phyloP scores from a whole-genome alignment of 2,329 filamentous ascomycete genomes.

The Ophiostoma ips region DNA sequence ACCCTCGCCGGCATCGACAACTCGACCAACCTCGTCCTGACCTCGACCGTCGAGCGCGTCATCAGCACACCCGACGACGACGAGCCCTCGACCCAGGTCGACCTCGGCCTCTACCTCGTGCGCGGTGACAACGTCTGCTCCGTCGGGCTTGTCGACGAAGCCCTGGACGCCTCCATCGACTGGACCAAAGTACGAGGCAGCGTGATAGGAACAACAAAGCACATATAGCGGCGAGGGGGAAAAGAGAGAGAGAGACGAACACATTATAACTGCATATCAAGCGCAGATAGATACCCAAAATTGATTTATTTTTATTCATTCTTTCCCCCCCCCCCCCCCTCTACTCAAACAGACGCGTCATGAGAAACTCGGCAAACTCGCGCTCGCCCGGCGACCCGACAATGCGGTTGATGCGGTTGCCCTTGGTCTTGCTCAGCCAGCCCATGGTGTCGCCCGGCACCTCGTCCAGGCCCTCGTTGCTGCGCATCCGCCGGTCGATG shows the following conservation, averaged over 20 bases:
- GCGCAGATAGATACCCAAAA: conserved; percentile 1
- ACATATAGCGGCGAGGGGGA: conserved; percentile 28
- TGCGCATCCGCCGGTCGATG: conserved; percentile 54
- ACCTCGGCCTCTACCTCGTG: conserved; percentile 80
- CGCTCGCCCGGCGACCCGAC: conserved; percentile 54
- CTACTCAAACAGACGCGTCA: conserved; percentile 50
- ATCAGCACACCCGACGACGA: conserved; percentile 75
- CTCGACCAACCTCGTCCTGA: conserved; percentile 79
- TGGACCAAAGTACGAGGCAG: conserved; percentile 83
- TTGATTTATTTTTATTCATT: not conserved
- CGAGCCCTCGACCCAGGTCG: conserved; percentile 65
- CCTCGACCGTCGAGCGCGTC: conserved; percentile 73
- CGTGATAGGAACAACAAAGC: conserved; percentile 74
- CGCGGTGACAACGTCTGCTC: conserved; percentile 89
- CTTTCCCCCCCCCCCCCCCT: not conserved
- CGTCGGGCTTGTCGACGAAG: conserved; percentile 79
- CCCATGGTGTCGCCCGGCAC: conserved; percentile 56
- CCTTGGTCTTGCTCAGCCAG: conserved; percentile 61
- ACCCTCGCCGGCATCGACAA: conserved; percentile 78
- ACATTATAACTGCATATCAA: conserved; percentile 2
- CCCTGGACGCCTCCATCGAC: conserved; percentile 78
- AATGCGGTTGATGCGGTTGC: conserved; percentile 70
- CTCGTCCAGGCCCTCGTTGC: conserved; percentile 34
- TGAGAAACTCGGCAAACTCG: conserved; percentile 49
- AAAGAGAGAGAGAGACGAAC: conserved; percentile 3